Base-by-base conservation (phyloP, 78 protist genomes). In the slime mould (Dictyostelium discoideum) region DNA sequence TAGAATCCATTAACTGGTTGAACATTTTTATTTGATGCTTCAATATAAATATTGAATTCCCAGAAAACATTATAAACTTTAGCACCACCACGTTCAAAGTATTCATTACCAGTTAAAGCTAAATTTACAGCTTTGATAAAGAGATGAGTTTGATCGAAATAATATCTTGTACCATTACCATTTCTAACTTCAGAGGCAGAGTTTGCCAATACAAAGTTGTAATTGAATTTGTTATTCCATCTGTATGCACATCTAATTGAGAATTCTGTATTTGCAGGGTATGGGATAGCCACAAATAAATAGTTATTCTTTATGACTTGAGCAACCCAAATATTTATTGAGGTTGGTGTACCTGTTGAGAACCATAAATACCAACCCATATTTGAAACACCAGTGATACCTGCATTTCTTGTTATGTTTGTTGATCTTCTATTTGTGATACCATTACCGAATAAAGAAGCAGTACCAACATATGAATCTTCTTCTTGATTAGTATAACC, bases 351-450 rank as follows among this genome's bases (percentile, higher is more conserved):
- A 5, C 86, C 85, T 26, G 39, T 39, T 18, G n/a, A 16, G 2
- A 77, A 54, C 13, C 67, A 87, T 24, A 87, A 16, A 48, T 87
- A 87, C 93, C 93, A 87, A 16, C 93, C 93, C 73, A 78, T 37
- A 42, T 87, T 78, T 2, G 86, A 78, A 1, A 79, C 22, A 87
- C 93, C 93, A 7, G 93, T 87, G 22, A 79, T 87, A 78, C 93
- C 93, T 14, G 37, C 85, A 63, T 87, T 87, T 20, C 63, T 54
- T 14, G 93, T 87, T 42, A 87, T n/a, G 9, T 50, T 74, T 0
- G 74, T 60, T 14, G 85, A 24, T 16, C 86, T 24, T 57, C 78
- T 16, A 78, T 87, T 78, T 3, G 93, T 78, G n/a, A 78, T 76
- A 24, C 93, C 85, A 78, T 22, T 22, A 10, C 85, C 85, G 63